Percentiles rank a stretch among this genome's conserved stretches.
Evolutionary conservation across 352 stramenopile species (phyloP).

Genomic region (Paralagenidium karlingii): DNA sequence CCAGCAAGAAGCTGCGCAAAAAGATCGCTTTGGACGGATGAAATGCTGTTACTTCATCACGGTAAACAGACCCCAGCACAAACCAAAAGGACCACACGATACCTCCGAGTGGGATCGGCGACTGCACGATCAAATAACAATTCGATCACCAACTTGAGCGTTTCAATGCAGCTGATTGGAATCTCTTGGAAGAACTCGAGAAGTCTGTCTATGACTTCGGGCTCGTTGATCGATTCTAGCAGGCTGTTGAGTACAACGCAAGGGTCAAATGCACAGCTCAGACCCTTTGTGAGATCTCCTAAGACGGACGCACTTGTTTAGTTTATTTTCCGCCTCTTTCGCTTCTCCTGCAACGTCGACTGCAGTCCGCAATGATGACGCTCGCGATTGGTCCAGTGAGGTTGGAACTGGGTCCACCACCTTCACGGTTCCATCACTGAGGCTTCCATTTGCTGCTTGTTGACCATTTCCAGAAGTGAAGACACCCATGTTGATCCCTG

Average conservation of each 20-base stretch:
- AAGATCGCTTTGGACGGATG: conserved; percentile 16
- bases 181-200: conserved; percentile 46
- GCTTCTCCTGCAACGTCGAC: conserved; percentile 1
- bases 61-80: neutral
- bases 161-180: conserved; percentile 52
- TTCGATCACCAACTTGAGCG: conserved; percentile 50
- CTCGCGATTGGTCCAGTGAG: no score
- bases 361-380: no score
- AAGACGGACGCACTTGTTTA: conserved; percentile 4
- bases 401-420: no score
- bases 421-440: neutral
- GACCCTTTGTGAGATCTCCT: no score
- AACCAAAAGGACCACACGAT: neutral
- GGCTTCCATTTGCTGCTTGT: neutral
- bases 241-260: no score
- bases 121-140: conserved; percentile 67
- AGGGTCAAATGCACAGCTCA: no score
- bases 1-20: conserved; percentile 48
- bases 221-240: conserved; percentile 33
- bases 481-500: conserved; percentile 34
- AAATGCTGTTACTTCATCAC: neutral
- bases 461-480: conserved; percentile 7
- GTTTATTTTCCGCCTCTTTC: conserved; percentile 1
- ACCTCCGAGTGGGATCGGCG: conserved; percentile 40
- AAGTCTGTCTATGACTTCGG: conserved; percentile 22